Conservation (phyloP, 140 eudicot species). For the Stevia rebaudiana region DNA sequence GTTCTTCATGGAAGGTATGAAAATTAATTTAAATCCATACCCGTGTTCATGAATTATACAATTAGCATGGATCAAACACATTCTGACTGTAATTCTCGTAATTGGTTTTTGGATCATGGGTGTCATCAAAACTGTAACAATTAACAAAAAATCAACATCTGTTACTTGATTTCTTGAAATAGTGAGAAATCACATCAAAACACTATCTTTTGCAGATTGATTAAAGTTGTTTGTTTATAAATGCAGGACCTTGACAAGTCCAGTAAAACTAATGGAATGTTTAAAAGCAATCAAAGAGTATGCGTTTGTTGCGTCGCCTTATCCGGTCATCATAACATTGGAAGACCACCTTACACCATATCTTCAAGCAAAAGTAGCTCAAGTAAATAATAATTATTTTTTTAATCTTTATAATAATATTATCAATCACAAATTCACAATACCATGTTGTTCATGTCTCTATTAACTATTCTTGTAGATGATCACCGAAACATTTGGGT, state of each 20-base stretch:
- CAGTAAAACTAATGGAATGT: conserved; percentile 71
- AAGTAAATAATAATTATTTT: conserved; percentile 37
- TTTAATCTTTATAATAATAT: neutral
- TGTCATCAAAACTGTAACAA: neutral
- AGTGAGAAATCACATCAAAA: too few species aligned
- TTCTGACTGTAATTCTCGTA: neutral
- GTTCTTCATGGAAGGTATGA: conserved; percentile 82
- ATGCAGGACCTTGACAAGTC: conserved; percentile 71
- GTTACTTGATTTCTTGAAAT: too few species aligned
- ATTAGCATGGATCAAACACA: too few species aligned
- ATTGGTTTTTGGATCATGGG: neutral
- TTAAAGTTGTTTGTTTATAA: neutral
- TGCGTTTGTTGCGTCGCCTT: conserved; percentile 64
- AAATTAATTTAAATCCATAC: neutral
- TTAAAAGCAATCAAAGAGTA: conserved; percentile 71
- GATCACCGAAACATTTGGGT: conserved; percentile 67
- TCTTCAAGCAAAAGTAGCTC: conserved; percentile 92
- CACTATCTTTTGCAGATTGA: neutral
- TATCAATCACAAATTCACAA: neutral
- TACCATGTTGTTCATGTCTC: neutral
- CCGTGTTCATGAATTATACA: too few species aligned
- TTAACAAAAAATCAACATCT: too few species aligned
- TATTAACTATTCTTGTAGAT: conserved; percentile 36
- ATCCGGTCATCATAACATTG: conserved; percentile 73
- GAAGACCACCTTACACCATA: conserved; percentile 76